Evolutionary conservation across 2,329 filamentous ascomycete genomes (phyloP).

Genomic region (Alternaria sp.): DNA sequence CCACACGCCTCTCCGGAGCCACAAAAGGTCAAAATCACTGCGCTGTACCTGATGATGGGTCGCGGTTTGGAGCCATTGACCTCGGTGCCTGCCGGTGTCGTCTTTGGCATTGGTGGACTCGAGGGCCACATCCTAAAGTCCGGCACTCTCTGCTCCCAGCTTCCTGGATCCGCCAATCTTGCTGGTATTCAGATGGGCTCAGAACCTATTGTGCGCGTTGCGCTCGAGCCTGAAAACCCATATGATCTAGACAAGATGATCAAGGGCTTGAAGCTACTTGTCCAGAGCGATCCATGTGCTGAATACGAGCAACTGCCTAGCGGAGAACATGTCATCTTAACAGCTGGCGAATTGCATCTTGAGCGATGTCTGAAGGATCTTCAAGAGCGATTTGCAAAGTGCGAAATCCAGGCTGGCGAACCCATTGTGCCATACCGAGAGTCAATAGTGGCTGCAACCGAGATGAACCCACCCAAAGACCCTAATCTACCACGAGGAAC

Average conservation of each 20-base stretch:
- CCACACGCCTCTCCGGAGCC: conserved; percentile 77
- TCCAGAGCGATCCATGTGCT: conserved; percentile 94
- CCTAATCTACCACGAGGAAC: conserved; percentile 86
- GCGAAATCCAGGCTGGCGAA: conserved; percentile 92
- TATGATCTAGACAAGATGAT: conserved; percentile 96
- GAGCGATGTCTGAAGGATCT: conserved; percentile 94
- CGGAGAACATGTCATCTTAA: conserved; percentile 93
- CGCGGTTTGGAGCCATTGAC: conserved; percentile 82
- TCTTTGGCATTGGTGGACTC: conserved; percentile 93
- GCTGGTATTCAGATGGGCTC: conserved; percentile 83
- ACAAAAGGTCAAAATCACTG: conserved; percentile 82
- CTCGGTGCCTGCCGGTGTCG: conserved; percentile 88
- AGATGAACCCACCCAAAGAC: conserved; percentile 90
- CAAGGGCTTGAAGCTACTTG: conserved; percentile 80
- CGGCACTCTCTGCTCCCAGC: conserved; percentile 87
- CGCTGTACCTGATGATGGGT: conserved; percentile 96
- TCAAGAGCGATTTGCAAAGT: conserved; percentile 88
- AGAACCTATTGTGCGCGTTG: conserved; percentile 93
- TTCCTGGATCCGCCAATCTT: conserved; percentile 87
- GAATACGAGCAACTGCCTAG: conserved; percentile 93
- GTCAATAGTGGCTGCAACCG: conserved; percentile 83
- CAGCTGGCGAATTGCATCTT: conserved; percentile 91
- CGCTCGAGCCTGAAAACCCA: conserved; percentile 91
- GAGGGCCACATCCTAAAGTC: conserved; percentile 96
- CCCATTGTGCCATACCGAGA: conserved; percentile 97